These are phyloP conservation scores for Paraglomus occultum DNA, from an alignment of 192 early-diverging fungal genomes.

Conservation along the genomic window DNA sequence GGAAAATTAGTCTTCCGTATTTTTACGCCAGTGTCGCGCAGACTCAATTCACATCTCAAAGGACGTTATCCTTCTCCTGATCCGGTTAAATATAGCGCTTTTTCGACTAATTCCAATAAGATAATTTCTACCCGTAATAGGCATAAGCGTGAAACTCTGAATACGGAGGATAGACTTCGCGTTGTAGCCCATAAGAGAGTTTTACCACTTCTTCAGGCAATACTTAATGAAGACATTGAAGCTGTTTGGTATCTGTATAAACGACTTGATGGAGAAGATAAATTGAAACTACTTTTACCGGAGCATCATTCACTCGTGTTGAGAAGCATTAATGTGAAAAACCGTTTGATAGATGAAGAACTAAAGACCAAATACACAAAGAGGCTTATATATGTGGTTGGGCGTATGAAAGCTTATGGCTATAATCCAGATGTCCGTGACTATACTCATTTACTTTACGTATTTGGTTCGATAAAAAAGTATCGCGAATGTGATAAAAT, in stretches of 20 bases:
- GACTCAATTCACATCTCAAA: no score
- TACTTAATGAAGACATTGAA: not conserved
- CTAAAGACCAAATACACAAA: not conserved
- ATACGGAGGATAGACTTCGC: no score
- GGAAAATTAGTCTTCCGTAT: no score
- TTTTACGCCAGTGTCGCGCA: no score
- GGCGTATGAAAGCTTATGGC: conserved; percentile 4
- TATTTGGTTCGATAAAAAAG: conserved; percentile 2
- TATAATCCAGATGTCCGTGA: not conserved
- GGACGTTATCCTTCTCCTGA: no score
- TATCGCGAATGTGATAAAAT: conserved; percentile 1
- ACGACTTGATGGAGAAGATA: not conserved
- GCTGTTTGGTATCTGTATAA: conserved; percentile 4
- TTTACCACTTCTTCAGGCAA: conserved; percentile 6
- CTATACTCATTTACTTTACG: conserved; percentile 16
- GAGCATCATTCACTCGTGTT: conserved; percentile 14
- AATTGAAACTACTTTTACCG: conserved; percentile 14
- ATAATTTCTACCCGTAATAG: no score
- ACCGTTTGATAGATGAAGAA: not conserved
- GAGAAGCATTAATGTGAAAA: conserved; percentile 1
- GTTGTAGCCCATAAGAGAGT: not conserved
- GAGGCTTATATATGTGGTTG: conserved; percentile 1
- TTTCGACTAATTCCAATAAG: no score
- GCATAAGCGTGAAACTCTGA: no score
- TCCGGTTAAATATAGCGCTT: no score